A percentile compares a stretch with the other conserved stretches of the same genome.
These are phyloP conservation scores for Zygosaccharomyces pseudobailii DNA, from an alignment of 1,139 yeast species.

Conservation along the genomic window DNA sequence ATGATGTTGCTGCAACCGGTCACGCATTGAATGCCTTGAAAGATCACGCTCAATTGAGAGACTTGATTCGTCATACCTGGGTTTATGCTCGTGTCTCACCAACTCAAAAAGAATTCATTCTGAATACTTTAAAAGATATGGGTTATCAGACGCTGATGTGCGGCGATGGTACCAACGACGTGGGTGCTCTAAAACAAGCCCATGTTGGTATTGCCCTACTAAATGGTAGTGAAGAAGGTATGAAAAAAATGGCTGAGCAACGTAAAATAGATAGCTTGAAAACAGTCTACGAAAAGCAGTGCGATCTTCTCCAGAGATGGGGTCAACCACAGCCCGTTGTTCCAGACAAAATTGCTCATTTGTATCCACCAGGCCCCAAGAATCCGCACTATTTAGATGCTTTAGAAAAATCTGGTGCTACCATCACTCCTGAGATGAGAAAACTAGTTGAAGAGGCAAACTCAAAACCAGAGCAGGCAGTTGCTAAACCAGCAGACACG, in stretches of 20 bases:
- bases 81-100: conserved; percentile 98
- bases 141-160: conserved; percentile 97
- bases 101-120: conserved; percentile 84
- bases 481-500: conserved; percentile 33
- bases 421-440: conserved; percentile 63
- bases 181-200: conserved; percentile 98
- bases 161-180: conserved; percentile 99
- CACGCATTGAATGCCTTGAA: conserved; percentile 69
- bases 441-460: conserved; percentile 46
- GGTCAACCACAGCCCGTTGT: conserved; percentile 78
- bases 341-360: conserved; percentile 82
- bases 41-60: conserved; percentile 61
- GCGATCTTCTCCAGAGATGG: conserved; percentile 74
- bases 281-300: conserved; percentile 79
- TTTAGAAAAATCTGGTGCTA: conserved; percentile 76
- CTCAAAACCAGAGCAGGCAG: conserved; percentile 30
- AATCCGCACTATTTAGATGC: conserved; percentile 88
- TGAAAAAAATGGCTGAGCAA: conserved; percentile 84
- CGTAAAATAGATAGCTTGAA: conserved; percentile 61
- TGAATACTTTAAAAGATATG: conserved; percentile 75
- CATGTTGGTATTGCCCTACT: conserved; percentile 95
- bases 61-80: conserved; percentile 85
- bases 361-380: conserved; percentile 91
- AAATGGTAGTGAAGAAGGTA: conserved; percentile 93
- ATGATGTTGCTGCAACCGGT: conserved; percentile 92